These are phyloP conservation scores for Ilyonectria mors-panacis DNA, from an alignment of 2,329 filamentous ascomycete species.

Conservation along the genomic window DNA sequence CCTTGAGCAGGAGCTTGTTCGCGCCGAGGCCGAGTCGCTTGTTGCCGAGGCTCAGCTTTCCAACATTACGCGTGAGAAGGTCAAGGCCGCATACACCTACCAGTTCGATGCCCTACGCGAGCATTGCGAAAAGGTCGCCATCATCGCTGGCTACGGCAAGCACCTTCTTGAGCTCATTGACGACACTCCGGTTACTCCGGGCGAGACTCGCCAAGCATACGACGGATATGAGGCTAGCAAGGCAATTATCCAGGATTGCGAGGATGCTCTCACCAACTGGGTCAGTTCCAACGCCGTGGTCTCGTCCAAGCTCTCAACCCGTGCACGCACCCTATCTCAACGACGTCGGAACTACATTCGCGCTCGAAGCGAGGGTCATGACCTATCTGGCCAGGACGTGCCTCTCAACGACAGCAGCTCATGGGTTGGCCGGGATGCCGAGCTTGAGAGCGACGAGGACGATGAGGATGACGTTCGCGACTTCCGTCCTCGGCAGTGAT, in stretches of 20 bases:
- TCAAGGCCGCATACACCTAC: slow-evolving; percentile 98
- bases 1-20: slow-evolving; percentile 97
- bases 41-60: slow-evolving; percentile 98
- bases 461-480: slow-evolving; percentile 69
- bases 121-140: slow-evolving; percentile 97
- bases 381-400: slow-evolving; percentile 86
- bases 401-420: slow-evolving; percentile 84
- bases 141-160: slow-evolving; percentile 98
- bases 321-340: slow-evolving; percentile 89
- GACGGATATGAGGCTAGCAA: slow-evolving; percentile 99
- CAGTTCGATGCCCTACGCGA: slow-evolving; percentile 98
- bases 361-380: slow-evolving; percentile 80
- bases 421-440: slow-evolving; percentile 83
- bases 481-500: slow-evolving; percentile 68
- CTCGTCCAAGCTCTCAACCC: slow-evolving; percentile 86
- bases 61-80: slow-evolving; percentile 99
- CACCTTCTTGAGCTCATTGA: slow-evolving; percentile 97
- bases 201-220: slow-evolving; percentile 95
- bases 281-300: slow-evolving; percentile 92
- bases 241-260: slow-evolving; percentile 99
- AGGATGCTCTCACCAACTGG: slow-evolving; percentile 98
- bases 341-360: slow-evolving; percentile 82
- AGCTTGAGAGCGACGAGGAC: slow-evolving; percentile 76
- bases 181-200: slow-evolving; percentile 95
- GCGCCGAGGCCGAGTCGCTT: slow-evolving; percentile 98